phyloP scores from a whole-genome alignment of 2,329 filamentous ascomycete genomes.

The Neofusicoccum laricinum region DNA sequence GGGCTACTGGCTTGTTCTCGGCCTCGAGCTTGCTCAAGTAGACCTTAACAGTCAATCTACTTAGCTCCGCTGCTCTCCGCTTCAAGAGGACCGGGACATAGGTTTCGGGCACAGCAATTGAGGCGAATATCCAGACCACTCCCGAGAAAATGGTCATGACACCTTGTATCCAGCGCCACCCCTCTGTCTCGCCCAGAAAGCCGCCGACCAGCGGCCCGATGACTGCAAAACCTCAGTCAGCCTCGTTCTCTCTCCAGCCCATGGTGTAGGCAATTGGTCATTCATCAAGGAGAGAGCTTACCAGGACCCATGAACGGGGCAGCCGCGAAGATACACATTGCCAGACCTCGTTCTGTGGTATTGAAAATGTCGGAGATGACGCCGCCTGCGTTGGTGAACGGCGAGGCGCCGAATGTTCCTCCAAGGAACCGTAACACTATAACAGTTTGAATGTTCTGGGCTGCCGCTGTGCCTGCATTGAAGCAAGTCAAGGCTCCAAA shows the following conservation, averaged over 20 bases:
- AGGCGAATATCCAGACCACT: conserved; percentile 30
- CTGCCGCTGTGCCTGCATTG: conserved; percentile 57
- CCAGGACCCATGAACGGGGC: conserved; percentile 40
- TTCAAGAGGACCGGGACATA: conserved; percentile 53
- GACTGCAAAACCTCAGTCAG: conserved; percentile 59
- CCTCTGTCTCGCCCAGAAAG: conserved; percentile 29
- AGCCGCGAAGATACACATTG: conserved; percentile 39
- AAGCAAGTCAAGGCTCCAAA: conserved; percentile 60
- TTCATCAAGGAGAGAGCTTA: background rate
- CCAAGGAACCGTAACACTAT: conserved; percentile 66
- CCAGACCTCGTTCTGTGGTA: conserved; percentile 32
- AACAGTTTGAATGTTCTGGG: conserved; percentile 57
- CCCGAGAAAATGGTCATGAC: conserved; percentile 37
- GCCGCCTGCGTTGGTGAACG: conserved; percentile 55
- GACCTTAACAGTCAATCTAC: conserved; percentile 49
- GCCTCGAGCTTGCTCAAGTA: conserved; percentile 44
- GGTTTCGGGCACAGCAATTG: conserved; percentile 35
- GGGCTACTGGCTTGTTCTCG: conserved; percentile 41
- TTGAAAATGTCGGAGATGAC: conserved; percentile 39
- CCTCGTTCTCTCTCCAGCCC: conserved; percentile 26
- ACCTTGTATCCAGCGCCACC: conserved; percentile 39
- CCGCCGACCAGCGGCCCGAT: conserved; percentile 39
- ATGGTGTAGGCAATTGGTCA: too few relatives aligned
- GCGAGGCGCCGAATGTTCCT: conserved; percentile 60
- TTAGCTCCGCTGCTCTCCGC: conserved; percentile 46